Conservation (phyloP, 2,329 filamentous ascomycete species). For the Ophiostoma novo-ulmi region DNA sequence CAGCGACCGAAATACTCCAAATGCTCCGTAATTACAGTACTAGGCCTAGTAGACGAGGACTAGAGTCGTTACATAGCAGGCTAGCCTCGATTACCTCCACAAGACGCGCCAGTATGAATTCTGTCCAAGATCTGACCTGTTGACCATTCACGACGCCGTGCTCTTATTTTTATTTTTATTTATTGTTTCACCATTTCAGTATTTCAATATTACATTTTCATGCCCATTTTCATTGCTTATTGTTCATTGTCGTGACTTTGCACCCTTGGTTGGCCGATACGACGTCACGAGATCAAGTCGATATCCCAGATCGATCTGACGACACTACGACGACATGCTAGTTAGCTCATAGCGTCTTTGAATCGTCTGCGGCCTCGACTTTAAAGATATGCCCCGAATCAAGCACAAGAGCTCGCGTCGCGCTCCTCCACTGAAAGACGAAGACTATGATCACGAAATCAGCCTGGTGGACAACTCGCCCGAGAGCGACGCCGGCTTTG, state of each 20-base stretch:
- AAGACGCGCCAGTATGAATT: constrained; percentile 9
- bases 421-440: constrained; percentile 50
- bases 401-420: constrained; percentile 50
- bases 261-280: neutral
- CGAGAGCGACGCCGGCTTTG: neutral
- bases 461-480: constrained; percentile 55
- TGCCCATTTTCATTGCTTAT: neutral
- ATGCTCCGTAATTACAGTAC: neutral
- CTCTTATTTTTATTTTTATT: neutral
- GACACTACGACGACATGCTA: neutral
- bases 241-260: neutral
- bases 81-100: neutral
- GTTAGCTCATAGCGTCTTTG: constrained; percentile 18
- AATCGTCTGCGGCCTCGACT: neutral
- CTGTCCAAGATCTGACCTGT: constrained; percentile 8
- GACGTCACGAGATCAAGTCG: neutral
- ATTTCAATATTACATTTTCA: neutral
- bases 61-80: neutral
- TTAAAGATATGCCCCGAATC: constrained; percentile 36
- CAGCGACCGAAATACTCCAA: neutral
- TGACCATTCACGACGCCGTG: neutral
- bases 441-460: constrained; percentile 68
- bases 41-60: neutral
- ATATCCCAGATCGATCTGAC: neutral
- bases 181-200: neutral